Evolutionary conservation across 352 stramenopile genomes (phyloP), one percentile per base, ranked within the genome.

Genomic region (Thraustotheca clavata): DNA sequence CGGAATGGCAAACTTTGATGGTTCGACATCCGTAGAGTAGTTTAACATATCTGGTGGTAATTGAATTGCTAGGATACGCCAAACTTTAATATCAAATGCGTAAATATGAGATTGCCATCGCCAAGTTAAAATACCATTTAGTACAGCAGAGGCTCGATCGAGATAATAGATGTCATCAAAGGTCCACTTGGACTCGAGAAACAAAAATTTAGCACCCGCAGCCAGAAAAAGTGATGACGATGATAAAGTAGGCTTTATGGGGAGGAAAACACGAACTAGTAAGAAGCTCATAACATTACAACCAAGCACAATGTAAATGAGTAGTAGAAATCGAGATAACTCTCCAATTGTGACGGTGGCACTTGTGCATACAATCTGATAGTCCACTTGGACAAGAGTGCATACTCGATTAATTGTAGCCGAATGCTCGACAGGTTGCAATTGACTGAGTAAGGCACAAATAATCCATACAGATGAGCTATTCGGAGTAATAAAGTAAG

Each of bases 121-220:
- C 9, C 34, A 34, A 2, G 33, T 62, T 9, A 62, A 16, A 29
- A 62, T 62, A 16, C 54, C 54, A 29, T 49, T 49, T 24, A 62
- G 11, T 8, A 32, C 54, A 3, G 54, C 54, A 5, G 54, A 62
- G 12, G 24, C 24, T 11, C 54, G 54, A 27, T 62, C 54, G 27
- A 62, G 20, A 40, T 62, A 62, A 29, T 62, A 62, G 12, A 62
- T 40, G 54, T 48, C 34, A 29, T 49, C 20, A 20, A 22, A 24
- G 33, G 38, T n/a, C 33, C 54, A 65, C 12, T 54, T 55, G 7
- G 7, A 9, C 16, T 32, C 22, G 16, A 16, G 20, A 32, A 62
- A 62, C 1, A 62, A 16, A 40, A 47, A 62, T 27, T 49, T 47
- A 3, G 54, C 54, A 6, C 54, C 54, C 0, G 54, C 32, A 2